Conservation (phyloP, 495 filamentous ascomycete species). For the Collariella sp. region DNA sequence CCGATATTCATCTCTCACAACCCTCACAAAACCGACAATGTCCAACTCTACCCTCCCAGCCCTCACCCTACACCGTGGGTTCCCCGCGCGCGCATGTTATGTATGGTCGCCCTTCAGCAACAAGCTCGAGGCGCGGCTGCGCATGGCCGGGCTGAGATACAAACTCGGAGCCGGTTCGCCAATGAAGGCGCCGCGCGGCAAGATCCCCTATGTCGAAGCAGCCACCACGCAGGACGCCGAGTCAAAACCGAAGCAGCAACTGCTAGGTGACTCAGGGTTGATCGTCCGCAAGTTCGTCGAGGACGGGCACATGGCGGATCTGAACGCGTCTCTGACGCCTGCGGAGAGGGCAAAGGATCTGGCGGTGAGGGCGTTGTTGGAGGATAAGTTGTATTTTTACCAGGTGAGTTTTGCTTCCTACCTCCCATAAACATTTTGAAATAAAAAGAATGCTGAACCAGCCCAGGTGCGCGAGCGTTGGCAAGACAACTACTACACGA, state of each 20-base stretch:
- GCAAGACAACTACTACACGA: slow-evolving; percentile 53
- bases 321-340: slow-evolving; percentile 37
- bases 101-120: slow-evolving; percentile 58
- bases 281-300: slow-evolving; percentile 41
- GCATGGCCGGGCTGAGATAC: slow-evolving; percentile 46
- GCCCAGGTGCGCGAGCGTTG: slow-evolving; percentile 42
- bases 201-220: slow-evolving; percentile 50
- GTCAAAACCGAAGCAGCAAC: background rate
- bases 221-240: background rate
- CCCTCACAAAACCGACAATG: background rate
- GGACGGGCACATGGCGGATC: slow-evolving; percentile 34
- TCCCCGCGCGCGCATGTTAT: slow-evolving; percentile 31
- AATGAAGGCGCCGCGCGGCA: slow-evolving; percentile 43
- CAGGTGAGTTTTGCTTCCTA: slow-evolving; percentile 24
- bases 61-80: slow-evolving; percentile 49
- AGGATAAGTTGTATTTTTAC: slow-evolving; percentile 54
- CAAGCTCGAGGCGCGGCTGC: slow-evolving; percentile 57
- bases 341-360: slow-evolving; percentile 40
- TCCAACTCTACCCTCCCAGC: background rate
- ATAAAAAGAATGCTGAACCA: background rate
- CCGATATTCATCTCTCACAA: too few relatives aligned
- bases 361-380: slow-evolving; percentile 45
- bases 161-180: slow-evolving; percentile 34
- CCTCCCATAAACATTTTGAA: too few relatives aligned
- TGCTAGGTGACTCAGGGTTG: slow-evolving; percentile 47